Evolutionary conservation across 768 basidiomycete genomes (phyloP).

Genomic region (Pleurotus tuoliensis): DNA sequence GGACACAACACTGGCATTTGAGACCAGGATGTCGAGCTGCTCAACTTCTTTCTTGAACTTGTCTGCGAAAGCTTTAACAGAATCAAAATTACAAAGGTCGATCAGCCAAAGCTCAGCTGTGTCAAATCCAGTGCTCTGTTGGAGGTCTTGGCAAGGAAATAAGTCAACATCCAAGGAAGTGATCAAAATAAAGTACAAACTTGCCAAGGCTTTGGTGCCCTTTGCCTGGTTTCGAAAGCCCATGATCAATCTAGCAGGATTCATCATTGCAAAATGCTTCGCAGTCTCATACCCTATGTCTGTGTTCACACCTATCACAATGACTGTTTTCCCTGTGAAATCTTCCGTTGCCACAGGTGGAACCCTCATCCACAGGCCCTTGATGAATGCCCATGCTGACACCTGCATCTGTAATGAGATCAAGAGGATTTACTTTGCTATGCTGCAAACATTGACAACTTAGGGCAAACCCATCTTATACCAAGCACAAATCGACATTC

Average conservation of each 20-base stretch:
- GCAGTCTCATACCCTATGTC: conserved; percentile 46
- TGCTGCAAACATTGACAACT: too few relatives aligned
- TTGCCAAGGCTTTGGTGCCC: conserved; percentile 29
- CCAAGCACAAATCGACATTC: too few relatives aligned
- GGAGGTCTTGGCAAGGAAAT: conserved; percentile 16
- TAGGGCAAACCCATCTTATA: too few relatives aligned
- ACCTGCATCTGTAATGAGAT: too few relatives aligned
- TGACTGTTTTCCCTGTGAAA: conserved; percentile 43
- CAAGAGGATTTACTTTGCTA: too few relatives aligned
- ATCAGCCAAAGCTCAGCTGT: conserved; percentile 34
- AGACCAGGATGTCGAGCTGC: conserved; percentile 39
- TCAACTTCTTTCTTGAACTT: conserved; percentile 25
- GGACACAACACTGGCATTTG: conserved; percentile 33
- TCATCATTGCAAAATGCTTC: conserved; percentile 43
- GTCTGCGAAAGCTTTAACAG: conserved; percentile 35
- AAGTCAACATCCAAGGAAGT: not conserved
- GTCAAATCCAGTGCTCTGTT: conserved; percentile 28
- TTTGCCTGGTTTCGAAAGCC: conserved; percentile 32
- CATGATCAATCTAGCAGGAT: conserved; percentile 34
- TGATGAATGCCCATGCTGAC: conserved; percentile 5
- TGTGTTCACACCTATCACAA: conserved; percentile 46
- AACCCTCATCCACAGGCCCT: conserved; percentile 18
- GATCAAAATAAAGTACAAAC: conserved; percentile 15
- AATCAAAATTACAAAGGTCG: conserved; percentile 37
- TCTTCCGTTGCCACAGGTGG: conserved; percentile 30